Evolutionary conservation across 805 yeast genomes (phyloP).

Genomic region (Myxozyma neotropica): DNA sequence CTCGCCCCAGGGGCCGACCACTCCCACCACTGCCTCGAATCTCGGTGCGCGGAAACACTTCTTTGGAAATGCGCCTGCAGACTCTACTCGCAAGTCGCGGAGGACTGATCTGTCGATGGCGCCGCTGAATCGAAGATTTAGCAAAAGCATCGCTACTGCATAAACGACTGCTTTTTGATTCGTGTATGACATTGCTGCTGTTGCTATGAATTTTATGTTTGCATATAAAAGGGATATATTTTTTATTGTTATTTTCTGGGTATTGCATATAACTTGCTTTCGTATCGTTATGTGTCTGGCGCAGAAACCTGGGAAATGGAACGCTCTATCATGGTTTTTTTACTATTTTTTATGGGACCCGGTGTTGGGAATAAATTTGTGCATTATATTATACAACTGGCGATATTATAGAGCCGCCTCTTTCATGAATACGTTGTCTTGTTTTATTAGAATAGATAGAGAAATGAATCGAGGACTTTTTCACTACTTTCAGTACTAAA

Average conservation of each 20-base stretch:
- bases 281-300: too few relatives aligned
- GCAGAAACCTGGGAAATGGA: too few relatives aligned
- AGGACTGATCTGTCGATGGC: constrained; percentile 25
- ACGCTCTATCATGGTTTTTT: too few relatives aligned
- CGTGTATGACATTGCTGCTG: background rate
- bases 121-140: constrained; percentile 18
- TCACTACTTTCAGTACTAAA: too few relatives aligned
- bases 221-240: background rate
- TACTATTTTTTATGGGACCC: too few relatives aligned
- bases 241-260: background rate
- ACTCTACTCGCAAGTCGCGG: constrained; percentile 22
- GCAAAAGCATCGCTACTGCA: constrained; percentile 20
- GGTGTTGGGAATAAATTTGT: too few relatives aligned
- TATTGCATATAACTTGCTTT: background rate
- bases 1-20: constrained; percentile 3
- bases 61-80: constrained; percentile 15
- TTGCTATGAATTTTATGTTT: background rate
- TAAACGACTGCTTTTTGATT: background rate
- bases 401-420: too few relatives aligned
- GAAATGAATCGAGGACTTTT: too few relatives aligned
- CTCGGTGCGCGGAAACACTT: constrained; percentile 10
- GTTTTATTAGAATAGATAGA: too few relatives aligned
- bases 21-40: background rate
- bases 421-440: too few relatives aligned
- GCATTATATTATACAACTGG: too few relatives aligned